Base-by-base conservation (phyloP, 2,329 filamentous ascomycete species). In the Beauveria pseudobassiana region DNA sequence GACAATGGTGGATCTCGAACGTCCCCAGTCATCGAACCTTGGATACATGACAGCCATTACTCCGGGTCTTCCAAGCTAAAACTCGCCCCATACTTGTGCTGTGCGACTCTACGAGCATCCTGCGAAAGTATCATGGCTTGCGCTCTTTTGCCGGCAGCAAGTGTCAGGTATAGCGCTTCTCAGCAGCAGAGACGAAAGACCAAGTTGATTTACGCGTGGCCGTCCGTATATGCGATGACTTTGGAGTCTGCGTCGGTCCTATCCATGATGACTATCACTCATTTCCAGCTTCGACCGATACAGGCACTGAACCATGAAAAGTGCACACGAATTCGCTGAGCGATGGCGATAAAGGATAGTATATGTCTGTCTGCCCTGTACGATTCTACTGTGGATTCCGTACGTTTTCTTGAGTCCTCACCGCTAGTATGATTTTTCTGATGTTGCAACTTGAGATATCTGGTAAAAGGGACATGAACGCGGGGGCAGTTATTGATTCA, bases 381-480 rank as follows among this genome's bases (percentile, higher is more conserved):
- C 20, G 46, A 59, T 30, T 51, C 34, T 22, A 24, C 30, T 40
- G 42, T 40, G 12, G 56, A 59, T 46, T 20, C 49, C 7, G 48
- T 28, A 53, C 20, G 9, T 50, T 53, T 59, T 40, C 26, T 53
- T 46, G 57, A 22, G n/a, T 40, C 10, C n/a, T 38, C 16, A 18
- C 20, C 34, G 24, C 24, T 9, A 42, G 22, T 51, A 20, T 53
- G 20, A 24, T 53, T 51, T 45, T 43, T 52, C 51, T 55, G 24
- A 60, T 60, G 49, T 34, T 49, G 46, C 26, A 46, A 60, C 34
- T 46, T 53, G 14, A 50, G 22, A 59, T 50, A 28, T 53, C 34
- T 53, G 57, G 30, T 60, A 45, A 60, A 52, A 28, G 48, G 48
- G 49, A 24, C 46, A 45, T 34, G 48, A 45, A n/a, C 26, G 49